Percentiles rank a stretch among this genome's conserved stretches.
These are phyloP conservation scores for Kregervanrija pseudodelftensis DNA, from an alignment of 805 yeast genomes.

Conservation along the genomic window DNA sequence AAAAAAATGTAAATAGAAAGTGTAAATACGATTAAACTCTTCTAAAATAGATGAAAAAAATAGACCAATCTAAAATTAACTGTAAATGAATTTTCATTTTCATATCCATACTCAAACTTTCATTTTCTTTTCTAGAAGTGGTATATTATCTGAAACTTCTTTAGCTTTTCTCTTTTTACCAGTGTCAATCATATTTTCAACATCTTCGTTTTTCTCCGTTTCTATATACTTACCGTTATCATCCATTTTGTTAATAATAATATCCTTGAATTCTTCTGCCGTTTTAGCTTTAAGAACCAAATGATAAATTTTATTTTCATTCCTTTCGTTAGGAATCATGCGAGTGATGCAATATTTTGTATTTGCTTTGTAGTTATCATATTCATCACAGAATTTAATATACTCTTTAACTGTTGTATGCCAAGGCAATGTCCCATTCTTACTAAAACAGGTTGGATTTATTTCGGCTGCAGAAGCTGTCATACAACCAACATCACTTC, in stretches of 20 bases:
- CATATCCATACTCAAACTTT: not conserved
- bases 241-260: conserved; percentile 28
- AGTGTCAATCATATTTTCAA: not conserved
- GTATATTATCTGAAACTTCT: not conserved
- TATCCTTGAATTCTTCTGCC: conserved; percentile 38
- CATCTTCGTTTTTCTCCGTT: conserved; percentile 1
- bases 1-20: too few species aligned
- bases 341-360: conserved; percentile 76
- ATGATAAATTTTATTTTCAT: conserved; percentile 42
- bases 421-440: conserved; percentile 44
- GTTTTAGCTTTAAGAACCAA: conserved; percentile 49
- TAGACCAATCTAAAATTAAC: too few species aligned
- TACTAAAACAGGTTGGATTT: conserved; percentile 71
- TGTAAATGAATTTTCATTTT: too few species aligned
- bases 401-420: conserved; percentile 48
- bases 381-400: conserved; percentile 41
- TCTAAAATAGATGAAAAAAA: too few species aligned
- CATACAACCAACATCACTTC: conserved; percentile 79
- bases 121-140: not conserved
- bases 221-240: conserved; percentile 27
- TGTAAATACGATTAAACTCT: too few species aligned
- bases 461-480: conserved; percentile 85
- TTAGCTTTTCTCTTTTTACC: conserved; percentile 7
- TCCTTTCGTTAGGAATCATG: conserved; percentile 49
- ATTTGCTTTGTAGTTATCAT: conserved; percentile 61